Percentiles rank a stretch among this genome's conserved stretches.
These are phyloP conservation scores for Thraustotheca clavata DNA, from an alignment of 352 stramenopile genomes.

Conservation along the genomic window DNA sequence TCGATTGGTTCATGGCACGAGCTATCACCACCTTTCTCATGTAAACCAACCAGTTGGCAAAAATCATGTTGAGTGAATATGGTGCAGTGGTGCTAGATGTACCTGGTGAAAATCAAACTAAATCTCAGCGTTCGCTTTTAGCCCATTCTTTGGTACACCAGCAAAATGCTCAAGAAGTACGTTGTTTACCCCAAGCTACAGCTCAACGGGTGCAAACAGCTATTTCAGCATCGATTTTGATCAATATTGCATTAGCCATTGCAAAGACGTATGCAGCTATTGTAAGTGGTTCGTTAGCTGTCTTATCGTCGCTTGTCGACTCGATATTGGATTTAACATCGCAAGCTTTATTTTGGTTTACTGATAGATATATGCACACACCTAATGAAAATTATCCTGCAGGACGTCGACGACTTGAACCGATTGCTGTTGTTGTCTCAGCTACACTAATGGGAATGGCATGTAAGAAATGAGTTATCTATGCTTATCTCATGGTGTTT, in stretches of 20 bases:
- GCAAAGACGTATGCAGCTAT: slow-evolving; percentile 73
- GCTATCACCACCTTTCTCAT: too few species aligned
- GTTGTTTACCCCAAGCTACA: slow-evolving; percentile 29
- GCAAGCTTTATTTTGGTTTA: slow-evolving; percentile 91
- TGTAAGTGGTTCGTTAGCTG: slow-evolving; percentile 84
- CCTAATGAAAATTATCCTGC: slow-evolving; percentile 90
- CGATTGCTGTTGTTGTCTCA: slow-evolving; percentile 93
- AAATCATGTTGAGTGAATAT: slow-evolving; percentile 12
- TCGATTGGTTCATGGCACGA: too few species aligned
- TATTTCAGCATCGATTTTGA: slow-evolving; percentile 54
- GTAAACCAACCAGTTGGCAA: neutral
- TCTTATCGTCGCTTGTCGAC: slow-evolving; percentile 92
- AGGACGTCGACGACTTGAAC: slow-evolving; percentile 87
- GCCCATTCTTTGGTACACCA: slow-evolving; percentile 55
- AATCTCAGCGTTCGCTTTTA: slow-evolving; percentile 41
- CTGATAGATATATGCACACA: slow-evolving; percentile 87
- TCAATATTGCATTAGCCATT: slow-evolving; percentile 58
- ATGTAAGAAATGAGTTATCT: slow-evolving; percentile 24
- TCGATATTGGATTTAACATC: slow-evolving; percentile 91
- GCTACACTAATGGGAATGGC: slow-evolving; percentile 96
- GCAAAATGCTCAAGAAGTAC: slow-evolving; percentile 48
- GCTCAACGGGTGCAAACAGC: slow-evolving; percentile 53
- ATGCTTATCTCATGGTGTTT: neutral
- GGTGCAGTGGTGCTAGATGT: slow-evolving; percentile 13
- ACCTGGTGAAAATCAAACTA: neutral